Conservation (phyloP, 2,329 filamentous ascomycete genomes). For the Grosmannia huntii region DNA sequence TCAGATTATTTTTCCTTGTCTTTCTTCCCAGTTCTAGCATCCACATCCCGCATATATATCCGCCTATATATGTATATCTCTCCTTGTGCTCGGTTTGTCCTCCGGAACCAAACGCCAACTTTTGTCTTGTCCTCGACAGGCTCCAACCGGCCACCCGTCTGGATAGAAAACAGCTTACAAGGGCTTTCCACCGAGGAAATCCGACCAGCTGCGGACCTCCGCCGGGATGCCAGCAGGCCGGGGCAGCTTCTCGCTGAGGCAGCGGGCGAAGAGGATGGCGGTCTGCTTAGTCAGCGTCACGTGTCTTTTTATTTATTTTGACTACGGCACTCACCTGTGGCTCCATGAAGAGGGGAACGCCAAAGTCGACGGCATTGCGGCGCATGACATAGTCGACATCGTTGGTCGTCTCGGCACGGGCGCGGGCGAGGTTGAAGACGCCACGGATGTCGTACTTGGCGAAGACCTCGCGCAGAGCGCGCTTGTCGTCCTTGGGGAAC, state of each 20-base stretch:
- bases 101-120: background rate
- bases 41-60: background rate
- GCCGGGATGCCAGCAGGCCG: constrained; percentile 74
- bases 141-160: background rate
- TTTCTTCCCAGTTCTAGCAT: background rate
- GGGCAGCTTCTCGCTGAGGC: constrained; percentile 94
- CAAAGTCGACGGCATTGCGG: constrained; percentile 95
- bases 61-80: background rate
- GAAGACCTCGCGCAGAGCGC: constrained; percentile 87
- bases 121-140: background rate
- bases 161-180: constrained; percentile 35
- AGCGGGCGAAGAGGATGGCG: constrained; percentile 87
- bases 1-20: background rate
- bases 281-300: constrained; percentile 50
- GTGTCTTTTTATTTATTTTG: no score
- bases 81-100: background rate
- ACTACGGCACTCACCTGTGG: constrained; percentile 57
- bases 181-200: constrained; percentile 83
- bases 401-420: constrained; percentile 66
- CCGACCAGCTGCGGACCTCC: constrained; percentile 88
- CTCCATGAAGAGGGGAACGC: constrained; percentile 96
- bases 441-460: constrained; percentile 93
- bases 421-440: constrained; percentile 85
- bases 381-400: constrained; percentile 99
- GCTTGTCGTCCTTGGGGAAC: constrained; percentile 94